Conservation (phyloP, 2,329 filamentous ascomycete species). For the Colletotrichum coccodes region DNA sequence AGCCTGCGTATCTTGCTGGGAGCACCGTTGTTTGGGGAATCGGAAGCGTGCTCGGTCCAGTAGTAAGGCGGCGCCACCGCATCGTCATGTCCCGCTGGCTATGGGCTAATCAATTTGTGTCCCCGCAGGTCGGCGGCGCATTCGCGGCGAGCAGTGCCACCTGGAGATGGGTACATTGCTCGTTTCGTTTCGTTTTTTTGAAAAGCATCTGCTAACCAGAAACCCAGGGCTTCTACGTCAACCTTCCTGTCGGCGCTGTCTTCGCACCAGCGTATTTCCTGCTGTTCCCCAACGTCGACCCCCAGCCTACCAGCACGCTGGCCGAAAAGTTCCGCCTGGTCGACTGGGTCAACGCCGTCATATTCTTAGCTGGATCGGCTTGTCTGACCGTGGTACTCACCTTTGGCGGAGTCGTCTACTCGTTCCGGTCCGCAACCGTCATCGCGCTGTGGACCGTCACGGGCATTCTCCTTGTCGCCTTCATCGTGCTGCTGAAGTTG, state of each 20-base stretch:
- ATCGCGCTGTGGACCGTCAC: constrained; percentile 57
- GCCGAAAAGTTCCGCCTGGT: constrained; percentile 43
- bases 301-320: constrained; percentile 33
- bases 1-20: constrained; percentile 29
- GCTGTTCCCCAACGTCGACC: constrained; percentile 37
- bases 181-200: not conserved
- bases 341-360: constrained; percentile 54
- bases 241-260: constrained; percentile 56
- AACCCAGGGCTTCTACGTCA: constrained; percentile 58
- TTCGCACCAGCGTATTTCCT: constrained; percentile 41
- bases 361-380: constrained; percentile 52
- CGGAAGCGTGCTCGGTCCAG: constrained; percentile 52
- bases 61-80: constrained; percentile 38
- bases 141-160: constrained; percentile 49
- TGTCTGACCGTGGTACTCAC: constrained; percentile 57
- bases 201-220: not conserved
- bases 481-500: constrained; percentile 51
- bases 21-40: constrained; percentile 46
- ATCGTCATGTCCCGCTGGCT: not conserved
- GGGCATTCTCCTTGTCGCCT: constrained; percentile 51
- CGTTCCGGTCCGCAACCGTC: constrained; percentile 53
- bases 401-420: constrained; percentile 58
- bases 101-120: too few species aligned
- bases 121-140: constrained; percentile 49
- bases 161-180: constrained; percentile 48